Base-by-base conservation (phyloP, 2,329 filamentous ascomycete species). In the Pseudogymnoascus sp. region DNA sequence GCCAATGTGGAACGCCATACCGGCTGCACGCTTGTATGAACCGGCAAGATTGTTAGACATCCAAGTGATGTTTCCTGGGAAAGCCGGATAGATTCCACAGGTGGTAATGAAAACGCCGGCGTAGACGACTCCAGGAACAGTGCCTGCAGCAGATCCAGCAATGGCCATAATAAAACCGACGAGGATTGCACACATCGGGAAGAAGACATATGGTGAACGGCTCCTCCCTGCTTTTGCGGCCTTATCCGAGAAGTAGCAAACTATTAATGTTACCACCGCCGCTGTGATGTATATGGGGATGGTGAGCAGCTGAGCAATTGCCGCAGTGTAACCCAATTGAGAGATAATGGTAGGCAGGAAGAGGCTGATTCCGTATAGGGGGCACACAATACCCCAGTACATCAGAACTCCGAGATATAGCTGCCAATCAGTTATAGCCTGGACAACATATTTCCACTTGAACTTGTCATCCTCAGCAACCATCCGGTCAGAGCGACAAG, bases 261-360 rank as follows among this genome's bases (percentile, higher is more conserved):
- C 75, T 0, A 79, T 55, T 0, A 87, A 74, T 2, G 83, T 79
- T 0, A 84, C 70, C 3, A 84, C 82, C 41, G 87, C 83, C n/a
- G 89, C 87, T 0, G 84, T 81, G 69, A 88, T 81, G 71, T 83
- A 82, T 65, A 86, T 81, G 3, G 81, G 79, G 21, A 81, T 75
- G 0, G 76, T 75, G 71, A 78, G 73, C 12, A 72, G 64, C 21
- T 21, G 21, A 70, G 82, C 74, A 8, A 68, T 69, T 17, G 80
- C 81, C 4, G 78, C 77, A 0, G 77, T 77, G 69, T 85, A 87
- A 4, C 84, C 83, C 1, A 87, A 73, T 39, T 80, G 78, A 9
- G 59, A 70, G 59, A 78, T 69, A 44, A 78, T 78, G 8, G 75
- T 78, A 1, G 75, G 76, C 5, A 75, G 71, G 67, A 74, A 78